Base-by-base conservation (phyloP, 495 filamentous ascomycete species). In the Xylaria grammica region DNA sequence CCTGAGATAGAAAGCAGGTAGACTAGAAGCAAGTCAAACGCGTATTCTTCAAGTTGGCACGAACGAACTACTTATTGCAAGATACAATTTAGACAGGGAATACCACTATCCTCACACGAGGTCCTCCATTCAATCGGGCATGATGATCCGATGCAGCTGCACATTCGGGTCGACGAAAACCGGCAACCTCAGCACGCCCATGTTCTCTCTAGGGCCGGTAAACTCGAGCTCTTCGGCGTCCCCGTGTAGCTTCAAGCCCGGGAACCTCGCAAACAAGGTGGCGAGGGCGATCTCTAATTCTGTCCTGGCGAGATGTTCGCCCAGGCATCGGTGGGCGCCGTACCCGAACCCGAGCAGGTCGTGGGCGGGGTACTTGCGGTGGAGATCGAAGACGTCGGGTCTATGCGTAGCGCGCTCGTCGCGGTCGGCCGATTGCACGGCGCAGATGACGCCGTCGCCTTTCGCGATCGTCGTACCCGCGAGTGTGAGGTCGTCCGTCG, bases 381-480 rank as follows among this genome's bases (percentile, higher is more conserved):
- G 68, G 72, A 82, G 77, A 63, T 82, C 69, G 62, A 83, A 83
- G 38, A 29, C 66, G 51, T 80, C 75, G 0, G 81, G 69, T 20
- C 78, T 57, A 9, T 66, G 54, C 27, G 78, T 82, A 10, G 80
- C 67, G 4, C 79, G 76, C 48, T 81, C 79, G 69, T 82, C 80
- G 8, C 81, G 70, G 68, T 80, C 79, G 9, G 76, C 81, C 17
- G 81, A 82, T 71, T 74, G 69, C 34, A 79, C 82, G 5, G 80
- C 77, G 5, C 77, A 77, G 40, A 82, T 81, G 52, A 82, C 77
- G 58, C 80, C 81, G 51, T 82, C 74, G 2, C 72, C 69, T 0
- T 73, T 72, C 42, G 75, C 76, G 55, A 84, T 79, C 1, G 63
- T 32, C 71, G 68, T 42, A 6, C 79, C 79, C 17, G 72, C 75